phyloP scores from a whole-genome alignment of 2,329 filamentous ascomycete species.

The Talaromyces rugulosus region DNA sequence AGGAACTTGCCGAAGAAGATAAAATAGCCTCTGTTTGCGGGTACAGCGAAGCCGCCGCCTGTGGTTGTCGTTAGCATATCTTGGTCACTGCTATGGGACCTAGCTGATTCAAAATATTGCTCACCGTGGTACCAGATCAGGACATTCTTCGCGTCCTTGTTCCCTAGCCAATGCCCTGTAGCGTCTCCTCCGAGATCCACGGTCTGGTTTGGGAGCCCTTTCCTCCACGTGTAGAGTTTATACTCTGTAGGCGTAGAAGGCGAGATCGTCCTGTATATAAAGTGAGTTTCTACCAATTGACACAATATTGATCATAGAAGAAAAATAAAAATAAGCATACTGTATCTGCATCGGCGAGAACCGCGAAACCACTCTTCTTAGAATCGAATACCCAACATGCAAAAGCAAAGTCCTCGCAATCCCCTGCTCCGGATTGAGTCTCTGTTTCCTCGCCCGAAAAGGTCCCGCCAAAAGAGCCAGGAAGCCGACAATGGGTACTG shows the following conservation, averaged over 20 bases:
- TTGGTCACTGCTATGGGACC: background rate
- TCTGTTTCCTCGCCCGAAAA: conserved; percentile 11
- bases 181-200: conserved; percentile 31
- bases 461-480: conserved; percentile 9
- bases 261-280: background rate
- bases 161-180: conserved; percentile 36
- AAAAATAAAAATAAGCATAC: conserved; percentile 13
- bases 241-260: conserved; percentile 6
- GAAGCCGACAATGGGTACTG: conserved; percentile 6
- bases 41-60: conserved; percentile 56
- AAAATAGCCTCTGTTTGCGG: conserved; percentile 46
- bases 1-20: conserved; percentile 46
- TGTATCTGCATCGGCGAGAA: conserved; percentile 28
- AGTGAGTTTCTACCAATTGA: background rate
- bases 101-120: background rate
- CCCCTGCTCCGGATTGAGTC: conserved; percentile 7
- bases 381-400: conserved; percentile 32
- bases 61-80: background rate
- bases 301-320: background rate
- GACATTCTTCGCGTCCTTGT: conserved; percentile 32
- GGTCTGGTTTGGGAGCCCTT: conserved; percentile 20
- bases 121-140: conserved; percentile 38
- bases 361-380: conserved; percentile 28
- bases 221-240: conserved; percentile 5
- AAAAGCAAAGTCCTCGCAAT: conserved; percentile 26